phyloP scores from a whole-genome alignment of 2,329 filamentous ascomycete species.

The Neofusicoccum sp. region DNA sequence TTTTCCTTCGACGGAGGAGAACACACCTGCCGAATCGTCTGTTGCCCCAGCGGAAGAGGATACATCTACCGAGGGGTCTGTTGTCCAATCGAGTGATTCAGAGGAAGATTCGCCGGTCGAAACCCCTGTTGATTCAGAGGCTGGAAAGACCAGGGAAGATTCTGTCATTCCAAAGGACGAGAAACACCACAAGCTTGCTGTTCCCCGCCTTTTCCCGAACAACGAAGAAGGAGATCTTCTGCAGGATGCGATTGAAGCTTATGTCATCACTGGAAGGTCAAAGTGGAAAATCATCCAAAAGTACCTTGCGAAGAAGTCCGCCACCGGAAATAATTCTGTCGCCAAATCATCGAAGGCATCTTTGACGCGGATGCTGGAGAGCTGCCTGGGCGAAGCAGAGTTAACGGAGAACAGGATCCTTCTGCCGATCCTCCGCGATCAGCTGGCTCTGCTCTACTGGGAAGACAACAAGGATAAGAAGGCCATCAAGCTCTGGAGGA shows the following conservation, averaged over 20 bases:
- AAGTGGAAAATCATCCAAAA: constrained; percentile 10
- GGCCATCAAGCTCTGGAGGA: constrained; percentile 17
- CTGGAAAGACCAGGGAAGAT: background rate
- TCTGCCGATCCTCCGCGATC: constrained; percentile 5
- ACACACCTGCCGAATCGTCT: background rate
- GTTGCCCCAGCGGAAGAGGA: constrained; percentile 2
- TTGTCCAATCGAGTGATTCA: background rate
- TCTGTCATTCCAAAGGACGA: constrained; percentile 14
- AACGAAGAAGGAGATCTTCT: background rate
- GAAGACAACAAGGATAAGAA: constrained; percentile 10
- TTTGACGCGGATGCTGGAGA: constrained; percentile 8
- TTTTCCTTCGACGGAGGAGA: background rate
- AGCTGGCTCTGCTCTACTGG: constrained; percentile 11
- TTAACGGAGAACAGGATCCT: background rate
- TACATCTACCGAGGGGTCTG: background rate
- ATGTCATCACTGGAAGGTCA: constrained; percentile 4
- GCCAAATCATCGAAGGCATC: background rate
- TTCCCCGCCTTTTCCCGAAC: constrained; percentile 10
- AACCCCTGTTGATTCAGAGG: background rate
- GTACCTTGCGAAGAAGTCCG: constrained; percentile 3
- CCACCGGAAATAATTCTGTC: background rate
- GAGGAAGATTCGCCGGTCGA: constrained; percentile 1
- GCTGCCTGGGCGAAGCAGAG: constrained; percentile 7
- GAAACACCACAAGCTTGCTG: background rate
- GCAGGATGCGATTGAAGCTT: background rate